Percentiles rank a stretch among this genome's conserved stretches.
Conservation (phyloP, 2,329 filamentous ascomycete genomes). For the Camillea tinctor region DNA sequence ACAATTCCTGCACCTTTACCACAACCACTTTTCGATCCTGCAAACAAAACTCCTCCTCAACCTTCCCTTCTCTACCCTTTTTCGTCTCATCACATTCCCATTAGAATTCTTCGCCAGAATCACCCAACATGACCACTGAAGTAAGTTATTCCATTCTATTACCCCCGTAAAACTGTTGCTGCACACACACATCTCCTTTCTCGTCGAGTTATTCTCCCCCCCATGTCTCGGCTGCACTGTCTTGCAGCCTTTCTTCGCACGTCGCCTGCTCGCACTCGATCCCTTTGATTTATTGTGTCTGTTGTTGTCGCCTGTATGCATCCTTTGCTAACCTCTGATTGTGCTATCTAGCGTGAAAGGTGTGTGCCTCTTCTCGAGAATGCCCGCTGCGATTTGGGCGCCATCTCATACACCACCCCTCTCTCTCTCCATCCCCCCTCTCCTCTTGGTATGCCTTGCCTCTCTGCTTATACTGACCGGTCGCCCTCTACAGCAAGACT, state of each 20-base stretch:
- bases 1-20: slow-evolving; percentile 24
- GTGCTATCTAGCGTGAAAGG: slow-evolving; percentile 63
- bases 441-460: background rate
- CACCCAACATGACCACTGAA: slow-evolving; percentile 32
- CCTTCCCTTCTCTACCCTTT: slow-evolving; percentile 3
- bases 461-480: slow-evolving; percentile 17
- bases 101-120: slow-evolving; percentile 15
- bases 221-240: slow-evolving; percentile 1
- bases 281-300: slow-evolving; percentile 22
- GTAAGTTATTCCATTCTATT: slow-evolving; percentile 26
- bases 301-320: slow-evolving; percentile 7
- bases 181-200: background rate
- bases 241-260: slow-evolving; percentile 3
- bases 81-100: slow-evolving; percentile 4
- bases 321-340: slow-evolving; percentile 28
- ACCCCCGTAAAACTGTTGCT: background rate
- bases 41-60: slow-evolving; percentile 12
- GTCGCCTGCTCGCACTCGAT: slow-evolving; percentile 10
- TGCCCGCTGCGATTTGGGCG: slow-evolving; percentile 10
- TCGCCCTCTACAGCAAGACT: slow-evolving; percentile 73
- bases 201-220: slow-evolving; percentile 3
- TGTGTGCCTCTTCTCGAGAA: slow-evolving; percentile 41
- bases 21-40: slow-evolving; percentile 4
- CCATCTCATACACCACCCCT: slow-evolving; percentile 1
- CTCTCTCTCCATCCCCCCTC: slow-evolving; percentile 14